Percentiles rank a stretch among this genome's conserved stretches.
phyloP scores from a whole-genome alignment of 2,329 filamentous ascomycete species.

The Hirsutella rhossiliensis region DNA sequence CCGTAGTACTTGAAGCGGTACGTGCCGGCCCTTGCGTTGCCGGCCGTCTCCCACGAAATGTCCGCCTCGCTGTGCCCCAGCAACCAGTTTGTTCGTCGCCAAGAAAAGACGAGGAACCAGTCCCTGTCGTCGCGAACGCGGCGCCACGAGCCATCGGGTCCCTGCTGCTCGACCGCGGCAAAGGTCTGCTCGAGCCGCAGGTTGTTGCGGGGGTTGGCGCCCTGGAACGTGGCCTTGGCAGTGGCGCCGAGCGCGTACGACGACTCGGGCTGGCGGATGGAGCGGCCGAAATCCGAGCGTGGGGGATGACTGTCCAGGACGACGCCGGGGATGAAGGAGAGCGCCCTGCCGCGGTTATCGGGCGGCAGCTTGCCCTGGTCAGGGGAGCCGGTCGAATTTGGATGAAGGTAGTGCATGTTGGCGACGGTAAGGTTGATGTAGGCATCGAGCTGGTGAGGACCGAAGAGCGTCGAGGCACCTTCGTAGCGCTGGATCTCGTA shows the following conservation, averaged over 20 bases:
- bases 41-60: constrained; percentile 58
- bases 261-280: constrained; percentile 39
- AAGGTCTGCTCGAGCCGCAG: constrained; percentile 68
- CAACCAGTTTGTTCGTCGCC: constrained; percentile 59
- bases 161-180: constrained; percentile 58
- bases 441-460: constrained; percentile 68
- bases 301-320: constrained; percentile 58
- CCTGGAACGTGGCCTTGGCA: constrained; percentile 62
- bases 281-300: constrained; percentile 58
- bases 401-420: constrained; percentile 28
- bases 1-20: constrained; percentile 80
- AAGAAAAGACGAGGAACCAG: constrained; percentile 73
- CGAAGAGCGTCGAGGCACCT: constrained; percentile 85
- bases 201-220: constrained; percentile 83
- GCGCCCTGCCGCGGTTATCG: constrained; percentile 62
- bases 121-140: constrained; percentile 62
- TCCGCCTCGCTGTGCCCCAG: constrained; percentile 68
- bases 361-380: constrained; percentile 53
- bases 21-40: constrained; percentile 43
- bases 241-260: constrained; percentile 48
- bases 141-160: constrained; percentile 41
- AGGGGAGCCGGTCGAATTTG: constrained; percentile 25
- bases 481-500: constrained; percentile 83
- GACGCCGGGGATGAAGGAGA: constrained; percentile 72
- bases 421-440: constrained; percentile 82